Evolutionary conservation across 140 eudicot genomes (phyloP), one percentile per base, ranked within the genome.

Genomic region (Cichorium intybus): DNA sequence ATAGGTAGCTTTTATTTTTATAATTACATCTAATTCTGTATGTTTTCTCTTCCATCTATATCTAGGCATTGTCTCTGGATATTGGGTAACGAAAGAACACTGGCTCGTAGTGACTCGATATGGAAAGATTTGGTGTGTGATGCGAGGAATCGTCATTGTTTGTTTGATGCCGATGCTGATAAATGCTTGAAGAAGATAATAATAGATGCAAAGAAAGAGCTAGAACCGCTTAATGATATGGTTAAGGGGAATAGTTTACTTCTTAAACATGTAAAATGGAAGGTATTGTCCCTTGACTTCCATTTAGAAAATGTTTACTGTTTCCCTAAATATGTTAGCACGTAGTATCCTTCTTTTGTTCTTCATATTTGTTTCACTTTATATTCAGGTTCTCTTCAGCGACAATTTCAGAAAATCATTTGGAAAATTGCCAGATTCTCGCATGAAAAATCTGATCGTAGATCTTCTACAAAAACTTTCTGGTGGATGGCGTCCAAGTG

Each of bases 401-500:
- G 93, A 84, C 6, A 75, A 79, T 39, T 90, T 90, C 68, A 67
- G 76, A 58, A 79, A 66, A 64, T 79, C 95, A 16, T 90, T 90
- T 75, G 71, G 71, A 60, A 75, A 75, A 53, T 51, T 84, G 55
- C 54, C 24, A 17, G 52, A 66, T 56, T 14, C 76, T 34, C 69
- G 75, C 3, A 33, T 57, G 15, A 90, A 78, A 51, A 79, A 86
- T 71, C 55, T 73, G 29, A 81, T 80, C 35, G 56, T 90, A 17
- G 75, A 77, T 62, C 75, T 77, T 12, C 35, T 90, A 37, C 50
- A 77, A 43, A 84, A 73, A 69, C 85, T 90, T 21, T 84, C 95
- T 26, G 70, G 72, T 62, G 97, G 97, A 5, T 90, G 97, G 97
- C 67, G 97, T 33, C 95, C 95, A 3, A 81, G 68, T 66, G 82